These are phyloP conservation scores for Blastobotrys capitulatus DNA, from an alignment of 1,139 yeast genomes.

Conservation along the genomic window DNA sequence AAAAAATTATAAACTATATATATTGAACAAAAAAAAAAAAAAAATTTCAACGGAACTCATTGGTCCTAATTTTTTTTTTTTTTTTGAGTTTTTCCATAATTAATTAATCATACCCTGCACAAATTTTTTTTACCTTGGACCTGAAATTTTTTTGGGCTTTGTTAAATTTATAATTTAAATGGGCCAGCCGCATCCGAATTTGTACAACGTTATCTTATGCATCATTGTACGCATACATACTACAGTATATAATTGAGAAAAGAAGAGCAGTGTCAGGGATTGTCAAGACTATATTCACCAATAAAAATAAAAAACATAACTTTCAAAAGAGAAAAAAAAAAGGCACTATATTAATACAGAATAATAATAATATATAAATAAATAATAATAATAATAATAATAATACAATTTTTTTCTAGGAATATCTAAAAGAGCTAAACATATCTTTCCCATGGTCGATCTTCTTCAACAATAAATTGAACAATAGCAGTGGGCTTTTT, in stretches of 20 bases:
- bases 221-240: too few species aligned
- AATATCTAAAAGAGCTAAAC: too few species aligned
- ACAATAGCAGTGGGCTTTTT: conserved; percentile 6
- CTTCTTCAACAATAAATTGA: background rate
- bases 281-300: background rate
- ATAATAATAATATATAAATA: background rate
- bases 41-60: background rate
- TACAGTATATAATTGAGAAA: too few species aligned
- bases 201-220: too few species aligned
- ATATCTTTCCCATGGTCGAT: conserved; percentile 8
- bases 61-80: background rate
- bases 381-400: background rate
- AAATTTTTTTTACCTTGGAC: too few species aligned
- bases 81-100: background rate
- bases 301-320: background rate
- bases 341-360: background rate
- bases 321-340: background rate
- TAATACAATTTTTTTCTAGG: too few species aligned
- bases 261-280: too few species aligned
- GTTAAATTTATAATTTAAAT: too few species aligned
- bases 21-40: background rate
- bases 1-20: background rate
- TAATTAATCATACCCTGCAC: background rate
- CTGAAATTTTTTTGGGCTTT: too few species aligned
- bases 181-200: too few species aligned